Percentiles rank a stretch among this genome's conserved stretches.
Evolutionary conservation across 257 asterid genomes (phyloP).

Genomic region (Cruciata laevipes): DNA sequence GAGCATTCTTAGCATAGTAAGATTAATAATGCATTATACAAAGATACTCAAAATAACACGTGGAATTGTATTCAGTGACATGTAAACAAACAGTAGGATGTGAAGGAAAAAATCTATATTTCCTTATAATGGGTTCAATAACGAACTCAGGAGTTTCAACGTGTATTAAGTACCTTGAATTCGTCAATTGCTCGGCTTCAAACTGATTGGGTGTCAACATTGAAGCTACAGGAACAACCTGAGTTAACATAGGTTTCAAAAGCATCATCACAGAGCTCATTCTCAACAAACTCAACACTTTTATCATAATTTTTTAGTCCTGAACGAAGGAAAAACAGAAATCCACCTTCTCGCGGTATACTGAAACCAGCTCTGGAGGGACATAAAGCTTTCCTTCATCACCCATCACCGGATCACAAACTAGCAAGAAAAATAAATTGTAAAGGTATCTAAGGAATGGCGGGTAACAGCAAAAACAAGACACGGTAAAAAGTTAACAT

Average conservation of each 20-base stretch:
- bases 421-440: conserved; percentile 38
- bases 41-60: background rate
- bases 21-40: background rate
- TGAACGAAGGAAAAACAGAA: background rate
- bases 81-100: conserved; percentile 6
- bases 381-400: conserved; percentile 98
- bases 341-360: conserved; percentile 87
- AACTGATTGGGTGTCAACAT: conserved; percentile 98
- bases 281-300: background rate
- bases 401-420: conserved; percentile 98
- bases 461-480: background rate
- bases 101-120: background rate
- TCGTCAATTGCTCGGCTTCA: conserved; percentile 88
- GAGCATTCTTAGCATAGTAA: conserved; percentile 10
- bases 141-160: conserved; percentile 8
- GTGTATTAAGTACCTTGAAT: conserved; percentile 53
- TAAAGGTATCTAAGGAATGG: conserved; percentile 6
- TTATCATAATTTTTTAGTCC: background rate
- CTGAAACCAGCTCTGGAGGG: conserved; percentile 83
- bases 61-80: background rate
- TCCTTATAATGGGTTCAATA: conserved; percentile 6
- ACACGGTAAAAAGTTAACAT: background rate
- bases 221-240: conserved; percentile 97
- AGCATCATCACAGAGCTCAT: conserved; percentile 15
- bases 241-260: conserved; percentile 18